These are phyloP conservation scores for Neofusicoccum ribis DNA, from an alignment of 2,329 filamentous ascomycete species.

Conservation along the genomic window DNA sequence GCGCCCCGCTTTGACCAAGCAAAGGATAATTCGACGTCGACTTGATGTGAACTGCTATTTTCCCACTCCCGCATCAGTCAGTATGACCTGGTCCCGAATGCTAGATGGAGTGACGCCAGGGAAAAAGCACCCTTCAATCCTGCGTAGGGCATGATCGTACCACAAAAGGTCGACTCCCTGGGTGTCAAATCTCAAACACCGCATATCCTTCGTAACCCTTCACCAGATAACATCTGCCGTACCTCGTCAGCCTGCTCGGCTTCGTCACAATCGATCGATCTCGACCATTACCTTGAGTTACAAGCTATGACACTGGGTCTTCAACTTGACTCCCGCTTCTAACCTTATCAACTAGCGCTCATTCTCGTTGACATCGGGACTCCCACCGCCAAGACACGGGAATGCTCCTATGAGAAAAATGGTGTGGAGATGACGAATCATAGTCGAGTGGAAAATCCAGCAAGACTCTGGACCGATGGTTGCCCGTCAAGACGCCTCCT, in stretches of 20 bases:
- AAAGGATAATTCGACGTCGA: not conserved
- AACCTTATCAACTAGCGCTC: constrained; percentile 15
- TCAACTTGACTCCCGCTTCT: not conserved
- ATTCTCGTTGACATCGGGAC: constrained; percentile 9
- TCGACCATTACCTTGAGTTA: not conserved
- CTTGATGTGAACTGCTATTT: not conserved
- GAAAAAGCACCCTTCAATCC: not conserved
- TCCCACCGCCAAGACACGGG: constrained; percentile 11
- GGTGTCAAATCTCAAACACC: not conserved
- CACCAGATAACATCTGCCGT: not conserved
- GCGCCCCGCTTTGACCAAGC: not conserved
- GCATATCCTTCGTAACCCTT: not conserved
- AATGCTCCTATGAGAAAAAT: constrained; percentile 11
- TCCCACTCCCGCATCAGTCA: not conserved
- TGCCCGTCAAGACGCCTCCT: constrained; percentile 5
- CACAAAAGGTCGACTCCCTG: not conserved
- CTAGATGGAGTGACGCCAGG: not conserved
- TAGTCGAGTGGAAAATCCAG: not conserved
- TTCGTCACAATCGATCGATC: not conserved
- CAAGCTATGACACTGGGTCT: not conserved
- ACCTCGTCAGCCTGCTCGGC: not conserved
- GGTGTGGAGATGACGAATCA: constrained; percentile 6
- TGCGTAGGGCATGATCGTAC: not conserved
- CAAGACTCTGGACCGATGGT: not conserved
- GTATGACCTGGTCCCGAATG: not conserved